Percentiles rank a stretch among this genome's conserved stretches.
These are phyloP conservation scores for Trichocomaceae sp. DNA, from an alignment of 2,329 filamentous ascomycete species.

Conservation along the genomic window DNA sequence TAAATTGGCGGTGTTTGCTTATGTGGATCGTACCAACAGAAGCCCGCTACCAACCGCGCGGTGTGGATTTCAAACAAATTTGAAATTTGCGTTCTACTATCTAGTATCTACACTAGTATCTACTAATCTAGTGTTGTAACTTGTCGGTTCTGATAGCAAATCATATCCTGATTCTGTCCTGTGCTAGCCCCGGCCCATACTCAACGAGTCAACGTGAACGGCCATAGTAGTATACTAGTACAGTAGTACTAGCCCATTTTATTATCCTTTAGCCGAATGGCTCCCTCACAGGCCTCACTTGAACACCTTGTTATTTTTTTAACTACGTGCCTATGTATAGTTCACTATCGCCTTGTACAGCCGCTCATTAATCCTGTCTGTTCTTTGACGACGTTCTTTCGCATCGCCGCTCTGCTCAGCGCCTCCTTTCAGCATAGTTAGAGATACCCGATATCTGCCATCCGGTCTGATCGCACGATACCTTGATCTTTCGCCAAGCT, in stretches of 20 bases:
- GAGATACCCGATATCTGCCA: not conserved
- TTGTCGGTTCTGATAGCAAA: no score
- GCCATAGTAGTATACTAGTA: not conserved
- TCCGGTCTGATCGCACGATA: not conserved
- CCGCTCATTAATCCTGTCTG: no score
- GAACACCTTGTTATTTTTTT: not conserved
- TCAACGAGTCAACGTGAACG: no score
- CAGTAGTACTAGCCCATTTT: no score
- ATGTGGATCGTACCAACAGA: no score
- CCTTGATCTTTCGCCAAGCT: not conserved
- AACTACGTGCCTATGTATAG: not conserved
- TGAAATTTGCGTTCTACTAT: not conserved
- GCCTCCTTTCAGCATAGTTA: not conserved
- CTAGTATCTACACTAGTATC: no score
- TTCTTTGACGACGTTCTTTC: not conserved
- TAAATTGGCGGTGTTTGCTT: no score
- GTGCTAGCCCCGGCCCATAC: not conserved
- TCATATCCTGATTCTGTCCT: no score
- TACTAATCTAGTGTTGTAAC: no score
- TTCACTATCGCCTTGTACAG: not conserved
- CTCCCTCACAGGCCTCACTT: no score
- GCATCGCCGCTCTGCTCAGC: not conserved
- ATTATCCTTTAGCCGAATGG: no score
- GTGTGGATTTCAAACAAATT: not conserved
- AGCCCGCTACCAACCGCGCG: not conserved